Conservation (phyloP, 768 basidiomycete genomes). For the Auriscalpium vulgare region DNA sequence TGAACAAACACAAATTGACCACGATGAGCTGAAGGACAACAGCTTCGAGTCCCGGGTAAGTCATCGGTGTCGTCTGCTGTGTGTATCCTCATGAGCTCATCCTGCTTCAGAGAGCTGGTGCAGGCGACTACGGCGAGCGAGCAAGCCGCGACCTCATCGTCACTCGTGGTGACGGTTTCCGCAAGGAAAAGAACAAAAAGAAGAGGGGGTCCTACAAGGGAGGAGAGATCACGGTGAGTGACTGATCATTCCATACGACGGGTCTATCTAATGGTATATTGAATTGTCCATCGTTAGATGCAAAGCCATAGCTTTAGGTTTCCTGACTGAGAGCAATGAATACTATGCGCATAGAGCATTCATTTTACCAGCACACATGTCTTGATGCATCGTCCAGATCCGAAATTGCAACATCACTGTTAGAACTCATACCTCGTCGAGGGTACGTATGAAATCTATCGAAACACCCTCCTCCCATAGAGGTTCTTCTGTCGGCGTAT, state of each 20-base stretch:
- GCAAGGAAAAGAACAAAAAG: conserved; percentile 99
- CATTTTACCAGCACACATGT: no score
- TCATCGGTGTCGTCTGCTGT: conserved; percentile 2
- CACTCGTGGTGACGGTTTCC: conserved; percentile 89
- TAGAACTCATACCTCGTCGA: conserved; percentile 12
- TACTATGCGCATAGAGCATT: no score
- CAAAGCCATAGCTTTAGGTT: conserved; percentile 87
- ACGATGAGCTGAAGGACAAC: conserved; percentile 57
- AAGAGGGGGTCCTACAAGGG: conserved; percentile 92
- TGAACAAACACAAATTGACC: conserved; percentile 42
- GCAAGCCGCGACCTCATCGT: conserved; percentile 86
- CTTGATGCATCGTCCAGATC: no score
- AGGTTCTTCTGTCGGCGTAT: not conserved
- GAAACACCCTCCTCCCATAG: conserved; percentile 6
- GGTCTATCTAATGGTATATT: not conserved
- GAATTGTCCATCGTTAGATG: conserved; percentile 37
- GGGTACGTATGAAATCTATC: conserved; percentile 13
- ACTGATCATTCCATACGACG: not conserved
- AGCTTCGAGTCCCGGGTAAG: conserved; percentile 73
- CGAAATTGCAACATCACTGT: not conserved
- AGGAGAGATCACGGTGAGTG: conserved; percentile 82
- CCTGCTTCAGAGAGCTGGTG: conserved; percentile 43
- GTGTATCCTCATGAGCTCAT: not conserved
- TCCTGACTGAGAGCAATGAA: conserved; percentile 27
- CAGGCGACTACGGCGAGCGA: conserved; percentile 80